Percentiles rank a stretch among this genome's conserved stretches.
Evolutionary conservation across 768 basidiomycete species (phyloP).

Genomic region (Boletus tomentosulus): DNA sequence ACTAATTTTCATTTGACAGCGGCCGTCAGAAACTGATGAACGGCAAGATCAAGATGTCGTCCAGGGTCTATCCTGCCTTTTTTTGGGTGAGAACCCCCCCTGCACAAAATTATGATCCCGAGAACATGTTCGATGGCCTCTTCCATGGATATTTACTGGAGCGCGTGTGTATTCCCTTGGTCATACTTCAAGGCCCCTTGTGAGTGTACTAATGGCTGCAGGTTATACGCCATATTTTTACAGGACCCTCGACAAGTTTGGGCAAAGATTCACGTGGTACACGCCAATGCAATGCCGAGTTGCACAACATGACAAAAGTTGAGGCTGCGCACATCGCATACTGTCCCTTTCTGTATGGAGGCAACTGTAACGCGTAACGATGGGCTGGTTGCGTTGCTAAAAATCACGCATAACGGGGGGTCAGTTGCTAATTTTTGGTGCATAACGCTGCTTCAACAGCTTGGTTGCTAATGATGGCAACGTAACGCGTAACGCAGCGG

Average conservation of each 20-base stretch:
- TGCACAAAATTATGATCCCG: background rate
- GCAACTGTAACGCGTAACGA: no score
- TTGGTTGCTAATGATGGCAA: no score
- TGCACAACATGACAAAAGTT: background rate
- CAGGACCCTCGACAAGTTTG: background rate
- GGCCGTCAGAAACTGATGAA: background rate
- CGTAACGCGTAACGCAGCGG: no score
- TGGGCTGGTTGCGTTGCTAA: no score
- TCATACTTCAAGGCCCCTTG: background rate
- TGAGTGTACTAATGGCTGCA: background rate
- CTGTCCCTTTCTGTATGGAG: no score
- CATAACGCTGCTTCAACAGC: no score
- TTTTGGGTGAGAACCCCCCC: background rate
- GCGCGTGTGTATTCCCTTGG: background rate
- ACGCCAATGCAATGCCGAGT: background rate
- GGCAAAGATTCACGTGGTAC: background rate
- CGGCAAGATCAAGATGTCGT: background rate
- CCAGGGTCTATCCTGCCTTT: background rate
- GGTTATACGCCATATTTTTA: background rate
- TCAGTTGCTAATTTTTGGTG: no score
- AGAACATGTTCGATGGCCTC: background rate
- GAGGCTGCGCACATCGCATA: background rate
- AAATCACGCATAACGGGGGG: no score
- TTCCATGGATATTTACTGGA: background rate
- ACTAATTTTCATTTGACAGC: background rate